These are phyloP conservation scores for Trichoderma pleuroti DNA, from an alignment of 2,329 filamentous ascomycete species.

Conservation along the genomic window DNA sequence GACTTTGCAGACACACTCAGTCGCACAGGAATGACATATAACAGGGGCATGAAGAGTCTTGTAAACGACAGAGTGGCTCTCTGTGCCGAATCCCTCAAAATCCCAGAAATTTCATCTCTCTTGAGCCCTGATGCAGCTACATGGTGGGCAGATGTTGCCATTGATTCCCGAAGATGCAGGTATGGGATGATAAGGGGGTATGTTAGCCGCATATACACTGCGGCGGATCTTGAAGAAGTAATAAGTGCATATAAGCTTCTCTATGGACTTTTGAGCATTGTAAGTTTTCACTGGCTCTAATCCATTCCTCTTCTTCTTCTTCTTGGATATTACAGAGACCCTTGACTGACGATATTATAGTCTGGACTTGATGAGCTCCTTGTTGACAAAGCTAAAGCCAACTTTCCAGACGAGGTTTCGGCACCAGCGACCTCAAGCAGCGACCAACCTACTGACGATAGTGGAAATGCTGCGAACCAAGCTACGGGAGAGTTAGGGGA, in stretches of 20 bases:
- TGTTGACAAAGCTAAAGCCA: conserved; percentile 19
- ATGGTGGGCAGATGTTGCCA: conserved; percentile 25
- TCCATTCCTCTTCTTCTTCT: too few relatives aligned
- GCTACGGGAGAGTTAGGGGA: conserved; percentile 15
- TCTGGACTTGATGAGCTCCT: conserved; percentile 21
- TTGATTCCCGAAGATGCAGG: conserved; percentile 22
- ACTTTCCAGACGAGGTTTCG: conserved; percentile 21
- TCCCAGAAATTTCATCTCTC: not conserved
- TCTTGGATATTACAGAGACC: too few relatives aligned
- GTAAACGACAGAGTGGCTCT: conserved; percentile 16
- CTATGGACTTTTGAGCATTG: conserved; percentile 19
- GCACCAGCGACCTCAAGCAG: not conserved
- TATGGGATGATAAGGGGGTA: conserved; percentile 23
- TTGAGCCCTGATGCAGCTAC: conserved; percentile 18
- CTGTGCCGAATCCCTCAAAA: conserved; percentile 23
- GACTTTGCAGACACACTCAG: conserved; percentile 21
- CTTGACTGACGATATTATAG: not conserved
- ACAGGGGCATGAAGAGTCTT: not conserved
- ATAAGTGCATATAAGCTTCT: conserved; percentile 19
- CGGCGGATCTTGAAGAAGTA: conserved; percentile 11
- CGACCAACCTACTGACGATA: not conserved
- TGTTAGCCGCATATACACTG: conserved; percentile 21
- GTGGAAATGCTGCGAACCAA: not conserved
- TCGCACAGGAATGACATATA: not conserved
- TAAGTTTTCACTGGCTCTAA: not conserved